Conservation (phyloP, 2,329 filamentous ascomycete genomes). For the Paramyrothecium sp. region DNA sequence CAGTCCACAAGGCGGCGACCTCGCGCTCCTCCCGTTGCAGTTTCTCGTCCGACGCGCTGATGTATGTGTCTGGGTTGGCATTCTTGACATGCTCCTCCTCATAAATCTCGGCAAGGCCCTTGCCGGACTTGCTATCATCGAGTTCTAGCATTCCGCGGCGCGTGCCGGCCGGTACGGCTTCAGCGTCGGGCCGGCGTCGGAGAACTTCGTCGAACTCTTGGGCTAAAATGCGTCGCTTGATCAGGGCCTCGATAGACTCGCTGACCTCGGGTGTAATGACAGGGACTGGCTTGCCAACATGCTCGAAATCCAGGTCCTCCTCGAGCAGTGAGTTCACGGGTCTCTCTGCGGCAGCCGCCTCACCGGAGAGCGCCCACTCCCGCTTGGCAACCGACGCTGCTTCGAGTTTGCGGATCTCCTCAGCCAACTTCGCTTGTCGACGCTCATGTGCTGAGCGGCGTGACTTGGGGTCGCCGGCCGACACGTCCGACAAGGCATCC, state of each 20-base stretch:
- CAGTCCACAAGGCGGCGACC: constrained; percentile 79
- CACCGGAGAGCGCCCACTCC: constrained; percentile 86
- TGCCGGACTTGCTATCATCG: constrained; percentile 82
- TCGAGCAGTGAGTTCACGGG: constrained; percentile 91
- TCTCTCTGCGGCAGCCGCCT: constrained; percentile 78
- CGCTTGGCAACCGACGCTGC: constrained; percentile 85
- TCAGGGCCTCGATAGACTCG: constrained; percentile 87
- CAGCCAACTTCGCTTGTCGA: constrained; percentile 77
- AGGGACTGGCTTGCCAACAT: constrained; percentile 89
- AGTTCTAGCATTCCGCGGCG: constrained; percentile 76
- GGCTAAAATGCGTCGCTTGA: constrained; percentile 88
- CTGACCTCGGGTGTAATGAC: constrained; percentile 90
- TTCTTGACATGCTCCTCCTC: constrained; percentile 86
- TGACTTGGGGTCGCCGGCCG: constrained; percentile 69
- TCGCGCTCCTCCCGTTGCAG: constrained; percentile 79
- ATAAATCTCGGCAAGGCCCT: constrained; percentile 88
- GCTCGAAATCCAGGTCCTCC: constrained; percentile 93
- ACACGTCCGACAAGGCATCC: constrained; percentile 63
- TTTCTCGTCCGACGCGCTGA: constrained; percentile 81
- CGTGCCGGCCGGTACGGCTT: constrained; percentile 57
- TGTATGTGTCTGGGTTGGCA: constrained; percentile 73
- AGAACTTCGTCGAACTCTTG: constrained; percentile 91
- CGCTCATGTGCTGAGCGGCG: constrained; percentile 82
- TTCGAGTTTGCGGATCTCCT: constrained; percentile 91
- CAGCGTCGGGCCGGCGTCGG: constrained; percentile 73